Base-by-base conservation (phyloP, 208 protist species). In the Phytomonas francai region DNA sequence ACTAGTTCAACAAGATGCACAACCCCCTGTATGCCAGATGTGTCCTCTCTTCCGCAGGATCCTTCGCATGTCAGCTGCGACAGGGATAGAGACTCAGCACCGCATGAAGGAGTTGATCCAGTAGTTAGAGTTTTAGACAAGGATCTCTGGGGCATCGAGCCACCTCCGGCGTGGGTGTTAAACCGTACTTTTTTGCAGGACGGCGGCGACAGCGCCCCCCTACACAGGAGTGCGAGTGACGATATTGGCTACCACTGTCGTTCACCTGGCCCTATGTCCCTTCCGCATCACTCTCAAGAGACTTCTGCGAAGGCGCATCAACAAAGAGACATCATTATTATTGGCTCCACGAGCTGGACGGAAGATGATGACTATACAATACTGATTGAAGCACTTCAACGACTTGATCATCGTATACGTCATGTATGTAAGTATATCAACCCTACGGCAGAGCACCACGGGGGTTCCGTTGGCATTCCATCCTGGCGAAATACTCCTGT, bases 311-410 rank as follows among this genome's bases (percentile, higher is more conserved):
- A 71, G 59, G 16, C 62, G 7, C 65, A 62, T 14, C 54, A 54
- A 6, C 51, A 63, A n/a, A 31, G 61, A 36, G 89, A 85, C 19
- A 39, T 93, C 9, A 66, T 99, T 30, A 65, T 98, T 0, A 84
- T 99, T 1, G 93, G 79, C 51, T 86, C 89, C 2, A 99, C 98
- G 6, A 97, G 88, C 74, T 99, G 97, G 95, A 98, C 97, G 4
- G 69, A 80, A 7, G 98, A 99, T 51, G 98, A 99, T 79, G 96
- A 99, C 72, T 98, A 99, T 76, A 77, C 70, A 2, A 82, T 98
- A 19, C 71, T 99, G n/a, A 74, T 98, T 0, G 78, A 95, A 7
- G 89, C 96, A 12, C 79, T 98, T 6, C 68, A 74, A 27, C 73
- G 81, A 0, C 78, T 97, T 28, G 93, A 98, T 70, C 68, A 79